phyloP scores from a whole-genome alignment of 1,284 basidiomycete species.

The Trichosporon sp. region DNA sequence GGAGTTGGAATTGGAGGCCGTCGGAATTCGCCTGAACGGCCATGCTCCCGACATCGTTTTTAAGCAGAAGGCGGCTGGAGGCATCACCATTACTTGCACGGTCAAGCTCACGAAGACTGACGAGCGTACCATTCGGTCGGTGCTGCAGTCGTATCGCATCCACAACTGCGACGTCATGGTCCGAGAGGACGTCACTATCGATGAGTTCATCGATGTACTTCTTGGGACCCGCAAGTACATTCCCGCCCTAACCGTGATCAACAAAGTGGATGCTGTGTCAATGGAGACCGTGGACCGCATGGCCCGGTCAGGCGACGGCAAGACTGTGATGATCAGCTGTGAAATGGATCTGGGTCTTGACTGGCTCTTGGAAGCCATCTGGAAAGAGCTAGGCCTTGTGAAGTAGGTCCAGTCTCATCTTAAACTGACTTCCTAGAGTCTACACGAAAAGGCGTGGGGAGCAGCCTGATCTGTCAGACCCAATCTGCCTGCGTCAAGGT shows the following conservation, averaged over 20 bases:
- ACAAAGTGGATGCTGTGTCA: slow-evolving; percentile 87
- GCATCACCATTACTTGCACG: slow-evolving; percentile 84
- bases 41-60: slow-evolving; percentile 74
- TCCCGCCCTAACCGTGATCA: slow-evolving; percentile 89
- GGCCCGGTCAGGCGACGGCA: slow-evolving; percentile 73
- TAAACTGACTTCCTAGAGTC: slow-evolving; percentile 56
- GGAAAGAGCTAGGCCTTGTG: slow-evolving; percentile 82
- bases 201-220: slow-evolving; percentile 96
- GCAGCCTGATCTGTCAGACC: slow-evolving; percentile 86
- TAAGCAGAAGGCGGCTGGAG: slow-evolving; percentile 81
- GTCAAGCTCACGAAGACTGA: slow-evolving; percentile 94
- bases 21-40: slow-evolving; percentile 93
- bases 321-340: slow-evolving; percentile 87
- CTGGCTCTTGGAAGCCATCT: slow-evolving; percentile 84
- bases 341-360: slow-evolving; percentile 87
- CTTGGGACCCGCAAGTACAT: slow-evolving; percentile 92
- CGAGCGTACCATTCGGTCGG: slow-evolving; percentile 89
- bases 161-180: slow-evolving; percentile 98
- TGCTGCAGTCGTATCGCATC: slow-evolving; percentile 80
- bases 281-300: slow-evolving; percentile 87
- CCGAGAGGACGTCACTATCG: slow-evolving; percentile 90
- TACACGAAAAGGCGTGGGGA: slow-evolving; percentile 97
- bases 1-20: slow-evolving; percentile 91
- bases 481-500: slow-evolving; percentile 88
- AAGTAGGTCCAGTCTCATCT: slow-evolving; percentile 58